phyloP scores from a whole-genome alignment of 805 yeast species.

The Torulaspora microellipsoides region DNA sequence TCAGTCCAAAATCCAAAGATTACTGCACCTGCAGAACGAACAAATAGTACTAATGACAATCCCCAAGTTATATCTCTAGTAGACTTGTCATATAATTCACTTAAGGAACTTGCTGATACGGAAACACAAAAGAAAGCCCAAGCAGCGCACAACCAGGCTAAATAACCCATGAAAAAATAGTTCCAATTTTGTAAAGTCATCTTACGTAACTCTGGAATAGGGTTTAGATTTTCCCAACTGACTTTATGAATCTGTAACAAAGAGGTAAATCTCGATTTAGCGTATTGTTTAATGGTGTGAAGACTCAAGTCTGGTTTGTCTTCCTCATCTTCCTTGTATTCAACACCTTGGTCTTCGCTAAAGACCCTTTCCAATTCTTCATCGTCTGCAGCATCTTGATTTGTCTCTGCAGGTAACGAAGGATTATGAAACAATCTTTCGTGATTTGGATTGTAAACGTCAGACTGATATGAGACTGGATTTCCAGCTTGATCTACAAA shows the following conservation, averaged over 20 bases:
- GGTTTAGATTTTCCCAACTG: conserved; percentile 35
- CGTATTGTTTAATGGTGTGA: conserved; percentile 16
- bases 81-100: conserved; percentile 41
- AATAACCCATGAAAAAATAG: conserved; percentile 53
- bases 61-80: conserved; percentile 64
- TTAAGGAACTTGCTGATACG: conserved; percentile 48
- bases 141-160: conserved; percentile 70
- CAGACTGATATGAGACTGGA: conserved; percentile 1
- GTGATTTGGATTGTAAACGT: conserved; percentile 2
- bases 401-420: conserved; percentile 11
- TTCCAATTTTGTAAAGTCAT: conserved; percentile 47
- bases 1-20: conserved; percentile 61
- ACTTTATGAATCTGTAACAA: conserved; percentile 27
- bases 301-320: conserved; percentile 4
- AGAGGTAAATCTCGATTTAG: conserved; percentile 27
- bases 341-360: conserved; percentile 8
- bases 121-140: conserved; percentile 66
- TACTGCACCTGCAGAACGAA: conserved; percentile 67
- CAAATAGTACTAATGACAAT: conserved; percentile 64
- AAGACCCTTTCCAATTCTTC: conserved; percentile 9
- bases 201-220: conserved; percentile 39
- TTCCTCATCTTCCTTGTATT: conserved; percentile 13
- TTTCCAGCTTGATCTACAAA: conserved; percentile 2
- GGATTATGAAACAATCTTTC: conserved; percentile 10
- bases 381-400: conserved; percentile 10